Conservation (phyloP, 129 eudicot species). For the Ambrosia trifida region DNA sequence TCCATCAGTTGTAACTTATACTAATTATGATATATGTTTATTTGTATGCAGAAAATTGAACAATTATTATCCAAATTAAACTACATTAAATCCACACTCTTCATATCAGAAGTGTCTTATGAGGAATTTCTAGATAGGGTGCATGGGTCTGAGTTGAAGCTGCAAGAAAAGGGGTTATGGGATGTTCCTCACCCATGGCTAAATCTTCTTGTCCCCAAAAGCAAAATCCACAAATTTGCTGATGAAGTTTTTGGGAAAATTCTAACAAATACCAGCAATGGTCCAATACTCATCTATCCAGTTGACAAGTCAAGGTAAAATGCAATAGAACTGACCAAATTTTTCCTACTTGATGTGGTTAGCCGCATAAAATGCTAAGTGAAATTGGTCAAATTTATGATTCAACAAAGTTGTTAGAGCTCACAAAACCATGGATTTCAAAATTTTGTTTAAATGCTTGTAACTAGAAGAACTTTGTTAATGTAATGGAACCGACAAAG, state of each 20-base stretch:
- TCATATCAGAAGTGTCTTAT: constrained; percentile 76
- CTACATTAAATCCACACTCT: constrained; percentile 66
- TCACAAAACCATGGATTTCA: not conserved
- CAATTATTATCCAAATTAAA: constrained; percentile 54
- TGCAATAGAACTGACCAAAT: not conserved
- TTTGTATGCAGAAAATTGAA: constrained; percentile 58
- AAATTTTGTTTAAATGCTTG: not conserved
- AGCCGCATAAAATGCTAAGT: not conserved
- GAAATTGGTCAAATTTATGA: not conserved
- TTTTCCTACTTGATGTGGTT: not conserved
- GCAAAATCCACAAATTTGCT: constrained; percentile 62
- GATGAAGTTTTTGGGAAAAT: constrained; percentile 78
- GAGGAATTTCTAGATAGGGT: constrained; percentile 83
- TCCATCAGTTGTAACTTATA: not conserved
- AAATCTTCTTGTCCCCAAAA: constrained; percentile 81
- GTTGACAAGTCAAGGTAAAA: constrained; percentile 83
- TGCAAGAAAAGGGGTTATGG: constrained; percentile 78
- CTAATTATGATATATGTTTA: constrained; percentile 17
- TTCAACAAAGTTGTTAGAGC: not conserved
- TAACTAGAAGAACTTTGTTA: not conserved
- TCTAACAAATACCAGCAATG: constrained; percentile 76
- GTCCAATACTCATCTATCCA: constrained; percentile 93
- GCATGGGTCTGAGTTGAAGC: constrained; percentile 68
- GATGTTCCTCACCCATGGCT: constrained; percentile 97
- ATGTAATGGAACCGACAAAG: not conserved